Evolutionary conservation across 306 rosid genomes (phyloP), one percentile per base, ranked within the genome.

Genomic region (Castanopsis chinensis): DNA sequence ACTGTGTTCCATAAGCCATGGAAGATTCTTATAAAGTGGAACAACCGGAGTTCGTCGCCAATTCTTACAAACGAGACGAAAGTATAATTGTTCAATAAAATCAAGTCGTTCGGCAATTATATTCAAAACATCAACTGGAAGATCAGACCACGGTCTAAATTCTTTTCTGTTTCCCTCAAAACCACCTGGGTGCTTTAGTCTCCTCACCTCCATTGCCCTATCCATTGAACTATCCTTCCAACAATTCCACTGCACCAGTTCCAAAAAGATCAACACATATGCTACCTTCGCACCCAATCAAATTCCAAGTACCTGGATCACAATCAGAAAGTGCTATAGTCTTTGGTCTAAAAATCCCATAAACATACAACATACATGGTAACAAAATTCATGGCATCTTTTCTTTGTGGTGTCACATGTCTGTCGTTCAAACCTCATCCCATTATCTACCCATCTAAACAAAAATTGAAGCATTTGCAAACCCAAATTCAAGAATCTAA

Each of bases 1-100:
- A 67, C 52, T 8, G 51, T 67, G 72, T 35, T 21, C 72, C 72
- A 67, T 33, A 32, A 80, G 59, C 75, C 70, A 80, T 25, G 83
- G 83, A 63, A 73, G 72, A 10, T 72, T 64, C 51, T 64, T 19
- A 9, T 1, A 27, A 53, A 25, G 69, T 72, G 15, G 69, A 21
- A 73, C 43, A 25, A 49, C 52, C 51, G 6, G 54, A 23, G 67
- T 18, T 54, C 18, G 52, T 80, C 79, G 12, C 79, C 79, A 74
- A 58, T n/a, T 67, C 83, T 73, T 74, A 55, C 79, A 80, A 18
- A 74, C 79, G 3, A 41, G 45, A 41, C 45, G 45, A 41, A 41
- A 41, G 45, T 8, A 41, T 41, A 41, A 8, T 28, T 27, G 83
- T 23, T 74, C 75, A 18, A 30, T 18, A 28, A 17, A 57, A 43